These are phyloP conservation scores for Sporisorium reilianum DNA, from an alignment of 1,284 basidiomycete species.

Conservation along the genomic window DNA sequence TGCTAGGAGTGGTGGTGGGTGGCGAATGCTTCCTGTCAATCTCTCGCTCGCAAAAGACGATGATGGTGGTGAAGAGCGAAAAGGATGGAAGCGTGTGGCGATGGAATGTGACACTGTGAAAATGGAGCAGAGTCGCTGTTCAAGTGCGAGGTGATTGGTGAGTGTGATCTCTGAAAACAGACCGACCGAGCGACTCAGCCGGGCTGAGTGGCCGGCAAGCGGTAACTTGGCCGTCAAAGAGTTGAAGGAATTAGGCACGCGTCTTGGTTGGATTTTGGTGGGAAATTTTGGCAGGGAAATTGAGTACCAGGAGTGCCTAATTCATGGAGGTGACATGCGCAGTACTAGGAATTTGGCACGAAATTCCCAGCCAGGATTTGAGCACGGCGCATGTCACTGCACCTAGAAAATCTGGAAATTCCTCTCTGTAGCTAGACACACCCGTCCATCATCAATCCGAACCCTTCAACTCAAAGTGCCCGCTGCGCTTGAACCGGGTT, in stretches of 20 bases:
- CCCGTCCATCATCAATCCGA: too few species aligned
- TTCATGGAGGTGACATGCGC: too few species aligned
- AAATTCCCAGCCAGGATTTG: too few species aligned
- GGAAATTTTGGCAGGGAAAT: too few species aligned
- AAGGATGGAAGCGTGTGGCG: slow-evolving; percentile 2
- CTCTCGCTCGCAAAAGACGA: background rate
- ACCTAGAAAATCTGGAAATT: too few species aligned
- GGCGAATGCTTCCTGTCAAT: background rate
- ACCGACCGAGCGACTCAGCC: slow-evolving; percentile 11
- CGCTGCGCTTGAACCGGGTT: background rate
- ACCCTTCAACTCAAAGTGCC: too few species aligned
- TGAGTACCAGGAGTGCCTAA: too few species aligned
- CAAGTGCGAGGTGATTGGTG: background rate
- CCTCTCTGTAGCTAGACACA: too few species aligned
- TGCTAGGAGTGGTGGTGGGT: background rate
- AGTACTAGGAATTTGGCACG: too few species aligned
- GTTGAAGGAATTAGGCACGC: too few species aligned
- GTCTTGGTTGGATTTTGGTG: too few species aligned
- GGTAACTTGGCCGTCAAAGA: background rate
- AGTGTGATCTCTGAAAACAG: slow-evolving; percentile 3
- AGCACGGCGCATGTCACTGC: too few species aligned
- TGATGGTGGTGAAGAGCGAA: background rate
- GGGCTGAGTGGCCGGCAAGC: background rate
- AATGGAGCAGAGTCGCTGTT: background rate
- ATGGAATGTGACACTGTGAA: slow-evolving; percentile 1